Conservation (phyloP, 2,329 filamentous ascomycete species). For the Helotiales sp. region DNA sequence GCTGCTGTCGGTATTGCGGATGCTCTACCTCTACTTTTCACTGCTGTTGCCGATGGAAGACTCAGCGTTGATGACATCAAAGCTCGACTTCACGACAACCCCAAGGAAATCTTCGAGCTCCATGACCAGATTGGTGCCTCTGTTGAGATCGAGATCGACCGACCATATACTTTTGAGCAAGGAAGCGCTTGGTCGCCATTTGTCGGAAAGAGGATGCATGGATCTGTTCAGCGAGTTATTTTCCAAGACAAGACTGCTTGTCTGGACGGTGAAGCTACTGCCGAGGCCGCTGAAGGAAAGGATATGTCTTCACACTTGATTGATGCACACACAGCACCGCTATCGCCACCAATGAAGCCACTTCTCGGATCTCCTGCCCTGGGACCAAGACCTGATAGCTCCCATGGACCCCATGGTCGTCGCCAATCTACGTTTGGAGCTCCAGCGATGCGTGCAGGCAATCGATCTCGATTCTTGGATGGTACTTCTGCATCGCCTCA, state of each 20-base stretch:
- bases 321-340: constrained; percentile 39
- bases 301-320: constrained; percentile 73
- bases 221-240: constrained; percentile 71
- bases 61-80: constrained; percentile 74
- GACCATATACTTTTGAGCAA: constrained; percentile 60
- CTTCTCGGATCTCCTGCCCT: constrained; percentile 34
- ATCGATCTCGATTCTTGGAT: constrained; percentile 38
- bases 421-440: constrained; percentile 37
- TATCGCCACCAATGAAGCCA: constrained; percentile 59
- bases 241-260: constrained; percentile 76
- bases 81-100: constrained; percentile 71
- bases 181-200: constrained; percentile 68
- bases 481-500: constrained; percentile 36
- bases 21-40: constrained; percentile 72
- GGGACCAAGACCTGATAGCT: constrained; percentile 37
- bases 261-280: constrained; percentile 65
- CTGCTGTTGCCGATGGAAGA: constrained; percentile 71
- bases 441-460: constrained; percentile 36
- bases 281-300: constrained; percentile 59
- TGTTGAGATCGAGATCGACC: constrained; percentile 75
- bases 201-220: constrained; percentile 65
- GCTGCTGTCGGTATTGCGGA: constrained; percentile 70
- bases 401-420: constrained; percentile 30
- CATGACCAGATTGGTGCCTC: constrained; percentile 75
- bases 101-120: constrained; percentile 78